Evolutionary conservation across 176 grass and related monocot genomes (phyloP).

Genomic region (Oryza glumipatula): DNA sequence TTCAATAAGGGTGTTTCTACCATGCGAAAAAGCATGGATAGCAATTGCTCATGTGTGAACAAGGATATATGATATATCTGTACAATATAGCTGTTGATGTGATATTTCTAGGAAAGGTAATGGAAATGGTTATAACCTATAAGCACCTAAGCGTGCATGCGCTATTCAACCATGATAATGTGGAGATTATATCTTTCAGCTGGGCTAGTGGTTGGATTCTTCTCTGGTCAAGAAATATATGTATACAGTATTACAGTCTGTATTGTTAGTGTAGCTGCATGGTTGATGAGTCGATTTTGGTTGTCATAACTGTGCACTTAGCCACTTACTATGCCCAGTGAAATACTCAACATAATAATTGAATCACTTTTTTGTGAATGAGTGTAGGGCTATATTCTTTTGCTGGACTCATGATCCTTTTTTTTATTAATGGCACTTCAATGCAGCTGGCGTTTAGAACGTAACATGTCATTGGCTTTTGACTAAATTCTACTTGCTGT

Average conservation of each 20-base stretch:
- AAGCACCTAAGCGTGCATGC: neutral
- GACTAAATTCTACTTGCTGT: neutral
- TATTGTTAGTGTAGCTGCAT: neutral
- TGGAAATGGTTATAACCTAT: neutral
- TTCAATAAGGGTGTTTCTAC: neutral
- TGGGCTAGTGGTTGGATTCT: neutral
- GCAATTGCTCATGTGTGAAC: neutral
- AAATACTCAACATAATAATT: neutral
- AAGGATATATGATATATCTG: neutral
- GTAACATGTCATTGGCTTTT: neutral
- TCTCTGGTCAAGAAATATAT: neutral
- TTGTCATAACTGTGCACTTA: neutral
- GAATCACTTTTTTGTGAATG: neutral
- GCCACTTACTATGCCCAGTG: neutral
- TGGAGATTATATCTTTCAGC: neutral
- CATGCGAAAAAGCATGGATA: neutral
- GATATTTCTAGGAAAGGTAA: neutral
- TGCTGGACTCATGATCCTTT: neutral
- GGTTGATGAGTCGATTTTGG: too few species aligned
- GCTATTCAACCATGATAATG: neutral
- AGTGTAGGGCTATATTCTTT: neutral
- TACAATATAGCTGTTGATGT: neutral
- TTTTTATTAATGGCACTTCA: neutral
- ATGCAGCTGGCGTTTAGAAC: neutral
- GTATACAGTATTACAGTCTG: neutral